These are phyloP conservation scores for Solanum clarkiae DNA, from an alignment of 257 asterid species.

Conservation along the genomic window DNA sequence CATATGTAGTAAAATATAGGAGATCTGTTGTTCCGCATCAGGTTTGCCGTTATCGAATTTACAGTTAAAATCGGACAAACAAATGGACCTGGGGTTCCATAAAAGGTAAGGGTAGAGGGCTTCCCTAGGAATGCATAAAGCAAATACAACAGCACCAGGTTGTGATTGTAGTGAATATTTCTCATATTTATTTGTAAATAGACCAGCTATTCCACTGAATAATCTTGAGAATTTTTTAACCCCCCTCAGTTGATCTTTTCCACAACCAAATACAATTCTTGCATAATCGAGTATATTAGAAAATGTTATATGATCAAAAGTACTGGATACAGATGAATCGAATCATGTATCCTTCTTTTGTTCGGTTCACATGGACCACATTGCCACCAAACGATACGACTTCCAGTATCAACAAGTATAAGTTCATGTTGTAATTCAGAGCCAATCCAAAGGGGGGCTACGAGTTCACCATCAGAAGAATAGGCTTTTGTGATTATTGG, in stretches of 20 bases:
- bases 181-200: not conserved
- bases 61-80: no score
- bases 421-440: not conserved
- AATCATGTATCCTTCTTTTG: not conserved
- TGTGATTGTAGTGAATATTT: not conserved
- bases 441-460: not conserved
- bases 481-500: not conserved
- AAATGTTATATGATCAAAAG: not conserved
- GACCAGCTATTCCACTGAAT: not conserved
- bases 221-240: not conserved
- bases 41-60: not conserved
- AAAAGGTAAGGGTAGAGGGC: not conserved
- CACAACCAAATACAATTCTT: not conserved
- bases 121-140: not conserved
- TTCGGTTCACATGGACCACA: not conserved
- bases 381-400: not conserved
- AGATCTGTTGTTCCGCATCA: not conserved
- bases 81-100: not conserved
- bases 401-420: not conserved
- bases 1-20: not conserved
- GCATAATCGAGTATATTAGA: not conserved
- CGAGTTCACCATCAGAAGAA: not conserved
- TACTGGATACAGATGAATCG: not conserved
- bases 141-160: not conserved
- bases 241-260: not conserved